Evolutionary conservation across 495 filamentous ascomycete species (phyloP).

Genomic region (Articulospora tetracladia): DNA sequence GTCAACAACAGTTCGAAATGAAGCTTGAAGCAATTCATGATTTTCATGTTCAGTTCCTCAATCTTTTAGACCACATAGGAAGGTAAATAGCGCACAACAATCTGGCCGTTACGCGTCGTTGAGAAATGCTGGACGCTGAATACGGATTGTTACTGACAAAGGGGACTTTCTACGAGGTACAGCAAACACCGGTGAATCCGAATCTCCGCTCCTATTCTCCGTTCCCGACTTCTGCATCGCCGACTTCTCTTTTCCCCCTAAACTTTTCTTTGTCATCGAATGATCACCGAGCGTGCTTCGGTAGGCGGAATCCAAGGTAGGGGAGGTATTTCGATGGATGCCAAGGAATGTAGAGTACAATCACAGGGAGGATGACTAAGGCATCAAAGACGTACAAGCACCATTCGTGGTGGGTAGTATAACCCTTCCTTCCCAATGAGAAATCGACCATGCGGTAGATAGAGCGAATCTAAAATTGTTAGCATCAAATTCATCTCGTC

Average conservation of each 20-base stretch:
- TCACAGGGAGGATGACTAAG: constrained; percentile 31
- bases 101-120: background rate
- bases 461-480: constrained; percentile 31
- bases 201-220: background rate
- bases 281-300: constrained; percentile 24
- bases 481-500: background rate
- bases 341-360: constrained; percentile 27
- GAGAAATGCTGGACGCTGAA: background rate
- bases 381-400: constrained; percentile 34
- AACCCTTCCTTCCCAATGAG: constrained; percentile 23
- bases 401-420: constrained; percentile 27
- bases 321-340: constrained; percentile 44
- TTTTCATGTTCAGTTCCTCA: no score
- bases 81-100: background rate
- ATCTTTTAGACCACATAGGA: background rate
- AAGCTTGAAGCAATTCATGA: no score
- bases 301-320: constrained; percentile 35
- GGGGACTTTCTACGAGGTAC: background rate
- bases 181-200: background rate
- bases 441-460: constrained; percentile 38
- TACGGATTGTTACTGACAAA: background rate
- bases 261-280: background rate
- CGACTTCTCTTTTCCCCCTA: background rate
- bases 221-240: background rate
- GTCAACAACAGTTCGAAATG: background rate